phyloP scores from a whole-genome alignment of 306 rosid species.

The Quercus gilva region DNA sequence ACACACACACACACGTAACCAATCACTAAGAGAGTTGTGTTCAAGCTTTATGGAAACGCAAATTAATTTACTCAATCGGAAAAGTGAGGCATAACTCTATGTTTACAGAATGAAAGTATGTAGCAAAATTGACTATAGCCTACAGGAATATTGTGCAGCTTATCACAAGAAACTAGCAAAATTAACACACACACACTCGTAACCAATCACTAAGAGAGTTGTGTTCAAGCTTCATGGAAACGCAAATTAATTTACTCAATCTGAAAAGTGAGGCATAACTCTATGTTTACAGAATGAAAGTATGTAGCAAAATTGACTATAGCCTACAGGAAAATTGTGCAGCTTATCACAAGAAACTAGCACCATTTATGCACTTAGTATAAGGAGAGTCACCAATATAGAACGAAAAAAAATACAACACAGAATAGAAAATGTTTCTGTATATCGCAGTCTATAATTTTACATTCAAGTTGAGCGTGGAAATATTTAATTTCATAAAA shows the following conservation, averaged over 20 bases:
- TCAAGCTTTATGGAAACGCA: not conserved
- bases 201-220: too few relatives aligned
- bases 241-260: not conserved
- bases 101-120: not conserved
- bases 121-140: slow-evolving; percentile 5
- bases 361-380: slow-evolving; percentile 11
- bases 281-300: not conserved
- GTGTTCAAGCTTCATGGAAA: not conserved
- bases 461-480: slow-evolving; percentile 25
- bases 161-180: slow-evolving; percentile 16
- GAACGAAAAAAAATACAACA: slow-evolving; percentile 23
- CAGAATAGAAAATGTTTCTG: slow-evolving; percentile 16
- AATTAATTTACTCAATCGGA: not conserved
- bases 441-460: slow-evolving; percentile 20
- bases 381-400: not conserved
- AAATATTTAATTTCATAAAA: slow-evolving; percentile 8
- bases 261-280: not conserved
- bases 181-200: too few relatives aligned
- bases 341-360: slow-evolving; percentile 13
- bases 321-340: slow-evolving; percentile 4
- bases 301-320: not conserved
- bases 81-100: not conserved
- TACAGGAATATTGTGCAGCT: slow-evolving; percentile 2
- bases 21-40: not conserved
- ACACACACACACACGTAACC: too few relatives aligned